Base-by-base conservation (phyloP, 1,284 basidiomycete species). In the Cutaneotrichosporon mucoides region DNA sequence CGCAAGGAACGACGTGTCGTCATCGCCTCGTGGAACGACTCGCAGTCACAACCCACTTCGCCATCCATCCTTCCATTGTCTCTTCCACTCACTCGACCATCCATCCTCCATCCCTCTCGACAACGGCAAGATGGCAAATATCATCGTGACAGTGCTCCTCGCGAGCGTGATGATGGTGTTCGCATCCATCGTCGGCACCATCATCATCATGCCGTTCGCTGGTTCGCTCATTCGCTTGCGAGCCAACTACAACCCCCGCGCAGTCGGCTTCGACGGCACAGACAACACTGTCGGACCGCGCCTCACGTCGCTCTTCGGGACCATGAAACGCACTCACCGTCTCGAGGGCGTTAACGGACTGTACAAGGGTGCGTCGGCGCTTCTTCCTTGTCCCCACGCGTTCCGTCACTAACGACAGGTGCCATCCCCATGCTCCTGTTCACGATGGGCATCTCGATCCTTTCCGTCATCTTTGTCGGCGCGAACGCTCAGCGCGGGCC, bases 271-370 rank as follows among this genome's bases (percentile, higher is more conserved):
- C 38, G 90, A 92, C 75, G 73, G 71, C 5, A 53, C 63, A 2
- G 69, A 76, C 52, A 72, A 71, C 46, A 56, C 68, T 71, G 78
- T 80, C 36, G 79, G 79, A 13, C 78, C 78, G 1, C 76, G 73
- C 6, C 68, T 80, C 13, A 71, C 68, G 12, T 73, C 72, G 5
- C 58, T 79, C 6, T 54, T 73, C 38, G 73, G 79, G 12, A 93
- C 92, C 84, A 73, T 91, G 65, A 73, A 70, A 60, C 83, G 91
- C 48, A 88, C 90, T 2, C 86, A 87, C 71, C 82, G 82, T 57
- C 82, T 93, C 12, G 92, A 94, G 85, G 88, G 91, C 33, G 86
- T 83, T 82, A 75, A 81, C 54, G 91, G 91, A 15, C 75, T 93
- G 44, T 92, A 89, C 82, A 94, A 92, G 76, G 91, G 91, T 89